Evolutionary conservation across 2,329 filamentous ascomycete genomes (phyloP), one percentile per base, ranked within the genome.

Genomic region (Hypomyces rosellus): DNA sequence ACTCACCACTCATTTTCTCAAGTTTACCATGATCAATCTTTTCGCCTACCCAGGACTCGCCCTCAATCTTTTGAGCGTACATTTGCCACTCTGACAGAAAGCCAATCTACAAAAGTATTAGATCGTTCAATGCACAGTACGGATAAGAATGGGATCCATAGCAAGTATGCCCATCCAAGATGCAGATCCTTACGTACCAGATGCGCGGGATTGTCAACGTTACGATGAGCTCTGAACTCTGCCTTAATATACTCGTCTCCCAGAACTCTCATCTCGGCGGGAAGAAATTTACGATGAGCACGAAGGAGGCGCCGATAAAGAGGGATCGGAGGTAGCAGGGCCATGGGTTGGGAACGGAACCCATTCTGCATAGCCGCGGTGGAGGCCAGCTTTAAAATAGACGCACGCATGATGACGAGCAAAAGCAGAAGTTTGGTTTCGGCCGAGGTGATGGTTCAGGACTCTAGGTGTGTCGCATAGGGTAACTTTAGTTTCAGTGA

Each of bases 61-160:
- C 92, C 64, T 97, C 92, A 14, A 99, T 73, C 65, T 89, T 85
- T 66, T 99, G 92, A 2, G 90, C 91, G 64, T 97, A 99, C 47
- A 89, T 73, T 68, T 99, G 93, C 92, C 92, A 99, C 68, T 97
- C 91, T 0, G 88, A 92, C 59, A 99, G 76, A 68, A 99, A 99
- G 2, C 92, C 93, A 61, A 97, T 89, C 89, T 95, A 57, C 5
- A 33, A 38, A 18, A 47, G 16, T 20, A 20, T 45, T 33, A 41
- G 13, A 12, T 41, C 4, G 16, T 43, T 20, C 15, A 14, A 20
- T 8, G 34, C n/a, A 25, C 11, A 5, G 20, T 4, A 14, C 16
- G 34, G 2, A n/a, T 6, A 5, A 3, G 14, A 14, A 14, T 2
- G 15, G 9, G 5, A n/a, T 41, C 15, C n/a, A 38, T n/a, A 11